Base-by-base conservation (phyloP, 192 early-diverging fungal genomes). In the Umbelopsis isabellina region DNA sequence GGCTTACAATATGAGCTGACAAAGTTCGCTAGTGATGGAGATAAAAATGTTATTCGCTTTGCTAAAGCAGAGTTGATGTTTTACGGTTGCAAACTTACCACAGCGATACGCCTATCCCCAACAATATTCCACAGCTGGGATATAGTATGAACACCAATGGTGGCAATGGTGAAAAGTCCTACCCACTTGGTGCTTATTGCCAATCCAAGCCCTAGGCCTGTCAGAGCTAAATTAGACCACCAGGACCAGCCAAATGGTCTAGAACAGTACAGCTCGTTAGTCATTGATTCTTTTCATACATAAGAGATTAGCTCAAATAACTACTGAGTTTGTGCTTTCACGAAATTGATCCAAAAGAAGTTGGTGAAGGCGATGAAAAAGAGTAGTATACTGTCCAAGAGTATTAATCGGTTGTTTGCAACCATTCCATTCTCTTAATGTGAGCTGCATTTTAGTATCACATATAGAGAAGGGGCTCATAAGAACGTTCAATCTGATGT, bases 151-250 rank as follows among this genome's bases (percentile, higher is more conserved):
- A 92, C 74, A 22, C 96, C 95, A 68, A 99, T 85, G 8, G 90
- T 82, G 11, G 90, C 92, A 67, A 99, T 86, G 15, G 91, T 88
- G 68, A 99, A 95, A 44, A 98, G 78, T n/a, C 97, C 97, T 21
- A 97, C 96, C 94, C 94, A 94, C 77, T 99, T 99, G 79, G 91
- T 88, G 69, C 96, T 90, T 21, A 83, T 70, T 22, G 86, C 80
- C 48, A 88, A 78, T 21, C 92, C 94, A 68, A 98, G 73, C 41
- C 86, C 86, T 65, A 92, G 69, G 7, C 97, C 97, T 8, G 97
- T 95, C 76, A 94, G 69, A 46, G 88, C 67, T 41, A 98, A 82
- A 88, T 93, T 96, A n/a, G 83, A 45, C 89, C 93, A 97, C 96
- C 95, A 98, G 50, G 79, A 71, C 22, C 78, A 65, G 16, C 84